Evolutionary conservation across 192 early-diverging fungal species (phyloP).

Genomic region (Kappamyces sp.): DNA sequence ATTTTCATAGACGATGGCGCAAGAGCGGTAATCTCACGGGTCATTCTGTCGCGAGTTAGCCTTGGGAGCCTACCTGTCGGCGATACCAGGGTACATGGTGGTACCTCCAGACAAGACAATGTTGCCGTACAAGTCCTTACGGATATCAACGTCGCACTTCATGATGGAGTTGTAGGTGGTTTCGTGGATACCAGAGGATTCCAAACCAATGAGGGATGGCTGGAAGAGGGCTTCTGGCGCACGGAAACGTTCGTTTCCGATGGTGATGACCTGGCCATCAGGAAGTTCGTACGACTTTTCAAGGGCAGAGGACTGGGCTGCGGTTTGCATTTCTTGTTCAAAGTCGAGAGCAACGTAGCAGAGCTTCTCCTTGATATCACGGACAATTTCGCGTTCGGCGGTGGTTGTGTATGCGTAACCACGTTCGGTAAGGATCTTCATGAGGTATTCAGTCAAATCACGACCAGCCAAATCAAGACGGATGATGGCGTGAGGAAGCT

Average conservation of each 20-base stretch:
- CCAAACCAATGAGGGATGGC: conserved; percentile 85
- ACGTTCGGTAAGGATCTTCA: conserved; percentile 90
- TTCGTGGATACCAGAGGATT: conserved; percentile 92
- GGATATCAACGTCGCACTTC: conserved; percentile 96
- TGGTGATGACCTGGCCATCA: conserved; percentile 97
- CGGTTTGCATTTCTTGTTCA: conserved; percentile 96
- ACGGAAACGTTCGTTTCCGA: conserved; percentile 97
- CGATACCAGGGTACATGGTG: conserved; percentile 97
- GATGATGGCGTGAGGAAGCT: conserved; percentile 88
- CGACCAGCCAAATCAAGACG: conserved; percentile 96
- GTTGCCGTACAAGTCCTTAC: conserved; percentile 93
- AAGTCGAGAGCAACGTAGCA: conserved; percentile 97
- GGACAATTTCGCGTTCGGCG: conserved; percentile 95
- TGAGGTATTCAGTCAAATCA: conserved; percentile 91
- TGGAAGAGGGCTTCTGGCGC: conserved; percentile 97
- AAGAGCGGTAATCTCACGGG: conserved; percentile 93
- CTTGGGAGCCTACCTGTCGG: conserved; percentile 60
- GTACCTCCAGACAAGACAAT: conserved; percentile 95
- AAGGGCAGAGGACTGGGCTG: conserved; percentile 81
- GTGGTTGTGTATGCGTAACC: conserved; percentile 95
- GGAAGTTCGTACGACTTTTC: conserved; percentile 98
- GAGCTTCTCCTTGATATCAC: conserved; percentile 99
- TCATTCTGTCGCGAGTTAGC: conserved; percentile 50
- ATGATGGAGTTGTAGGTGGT: conserved; percentile 95
- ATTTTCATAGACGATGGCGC: conserved; percentile 94